Base-by-base conservation (phyloP, 73 alveolate species). In the Breviolum minutum region DNA sequence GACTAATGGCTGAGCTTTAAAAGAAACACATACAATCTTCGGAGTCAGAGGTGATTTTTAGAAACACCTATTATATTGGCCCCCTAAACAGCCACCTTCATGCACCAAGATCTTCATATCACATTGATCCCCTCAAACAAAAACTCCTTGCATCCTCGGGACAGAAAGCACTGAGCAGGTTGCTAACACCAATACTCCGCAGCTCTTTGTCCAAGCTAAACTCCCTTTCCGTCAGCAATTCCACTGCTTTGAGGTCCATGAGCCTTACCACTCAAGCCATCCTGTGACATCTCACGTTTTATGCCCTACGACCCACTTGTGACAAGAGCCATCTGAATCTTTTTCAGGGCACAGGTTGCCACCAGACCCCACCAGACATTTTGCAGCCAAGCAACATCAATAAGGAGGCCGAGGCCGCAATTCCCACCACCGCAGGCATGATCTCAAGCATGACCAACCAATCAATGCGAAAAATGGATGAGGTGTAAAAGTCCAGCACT, bases 191-290 rank as follows among this genome's bases (percentile, higher is more conserved):
- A 19, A 89, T 89, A 70, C 96, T 69, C 22, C 96, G 96, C 17
- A 89, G 96, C 96, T 89, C 96, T 73, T 89, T 89, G 86, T 89
- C 96, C 70, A 89, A 40, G 86, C 96, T 89, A 27, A 89, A 89
- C 70, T 89, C 96, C 13, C 96, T 84, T 73, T 89, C 96, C 64
- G 96, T 89, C 85, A 89, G 29, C 62, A 89, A 86, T 54, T 89
- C 96, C 96, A 89, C 96, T 60, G 96, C 96, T 85, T 89, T 89
- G 62, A 89, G 27, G 27, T 89, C 96, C 96, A 89, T 89, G 73
- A 89, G 48, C 96, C 96, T 89, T 60, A 10, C 10, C 26, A 66
- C 24, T 17, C 12, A 40, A 40, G 3, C 54, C 54, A 3, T 17
- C 61, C 11, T 12, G 11, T 17, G 14, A 73, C 83, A 26, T 11